Percentiles rank a stretch among this genome's conserved stretches.
phyloP scores from a whole-genome alignment of 179 eudicot species.

The Beta corolliflora region DNA sequence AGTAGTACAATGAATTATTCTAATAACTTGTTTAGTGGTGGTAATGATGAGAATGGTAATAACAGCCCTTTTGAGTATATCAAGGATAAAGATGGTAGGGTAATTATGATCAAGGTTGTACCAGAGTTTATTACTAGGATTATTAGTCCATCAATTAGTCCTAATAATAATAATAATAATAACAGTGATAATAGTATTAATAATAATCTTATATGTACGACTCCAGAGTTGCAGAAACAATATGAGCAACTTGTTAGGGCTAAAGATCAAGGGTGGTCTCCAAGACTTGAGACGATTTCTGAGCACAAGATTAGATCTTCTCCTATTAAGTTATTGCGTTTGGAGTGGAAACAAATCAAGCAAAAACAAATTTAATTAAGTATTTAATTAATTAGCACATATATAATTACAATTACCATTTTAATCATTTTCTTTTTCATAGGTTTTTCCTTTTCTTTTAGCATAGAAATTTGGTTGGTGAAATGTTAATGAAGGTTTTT shows the following conservation, averaged over 20 bases:
- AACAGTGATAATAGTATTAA: too few species aligned
- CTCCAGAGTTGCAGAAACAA: slow-evolving; percentile 88
- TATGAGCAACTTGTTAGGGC: slow-evolving; percentile 70
- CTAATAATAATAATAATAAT: background rate
- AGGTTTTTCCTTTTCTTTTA: background rate
- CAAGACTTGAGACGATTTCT: slow-evolving; percentile 73
- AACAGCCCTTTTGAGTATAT: slow-evolving; percentile 67
- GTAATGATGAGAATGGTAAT: background rate
- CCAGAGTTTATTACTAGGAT: slow-evolving; percentile 60
- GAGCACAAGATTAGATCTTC: slow-evolving; percentile 68
- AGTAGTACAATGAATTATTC: slow-evolving; percentile 16
- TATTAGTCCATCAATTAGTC: slow-evolving; percentile 15
- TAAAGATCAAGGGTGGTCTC: slow-evolving; percentile 76
- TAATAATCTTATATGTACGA: slow-evolving; percentile 52
- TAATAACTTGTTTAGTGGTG: slow-evolving; percentile 16
- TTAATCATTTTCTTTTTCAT: background rate
- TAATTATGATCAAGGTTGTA: slow-evolving; percentile 62
- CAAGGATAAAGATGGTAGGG: slow-evolving; percentile 64
- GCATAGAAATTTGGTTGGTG: background rate
- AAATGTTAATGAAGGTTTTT: background rate
- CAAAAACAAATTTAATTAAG: background rate
- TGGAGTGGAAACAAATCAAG: slow-evolving; percentile 56
- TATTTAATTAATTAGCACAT: background rate
- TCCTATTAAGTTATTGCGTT: slow-evolving; percentile 55
- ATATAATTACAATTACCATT: background rate